A percentile compares a stretch with the other conserved stretches of the same genome.
These are phyloP conservation scores for Galeopsis tetrahit DNA, from an alignment of 257 asterid species.

Conservation along the genomic window DNA sequence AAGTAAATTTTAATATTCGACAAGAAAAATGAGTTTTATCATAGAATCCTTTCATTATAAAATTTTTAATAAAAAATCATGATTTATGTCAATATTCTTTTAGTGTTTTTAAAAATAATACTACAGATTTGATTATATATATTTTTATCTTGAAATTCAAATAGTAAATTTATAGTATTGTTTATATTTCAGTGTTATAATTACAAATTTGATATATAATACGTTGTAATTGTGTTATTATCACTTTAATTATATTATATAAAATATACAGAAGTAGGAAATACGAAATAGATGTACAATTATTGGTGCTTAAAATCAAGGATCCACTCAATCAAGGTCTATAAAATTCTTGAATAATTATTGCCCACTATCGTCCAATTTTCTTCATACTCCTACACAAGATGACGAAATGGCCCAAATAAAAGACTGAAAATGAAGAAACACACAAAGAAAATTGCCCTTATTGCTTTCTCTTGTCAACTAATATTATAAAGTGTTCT, in stretches of 20 bases:
- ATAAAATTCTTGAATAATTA: slow-evolving; percentile 28
- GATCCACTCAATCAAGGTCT: slow-evolving; percentile 32
- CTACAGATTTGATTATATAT: neutral
- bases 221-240: neutral
- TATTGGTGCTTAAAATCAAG: slow-evolving; percentile 31
- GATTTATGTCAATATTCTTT: too few relatives aligned
- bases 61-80: too few relatives aligned
- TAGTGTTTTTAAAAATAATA: too few relatives aligned
- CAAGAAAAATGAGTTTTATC: too few relatives aligned
- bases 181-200: neutral
- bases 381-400: slow-evolving; percentile 19
- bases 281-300: neutral
- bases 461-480: slow-evolving; percentile 28
- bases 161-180: too few relatives aligned
- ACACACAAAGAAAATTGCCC: slow-evolving; percentile 23
- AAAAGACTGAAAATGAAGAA: slow-evolving; percentile 23
- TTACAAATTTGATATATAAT: neutral
- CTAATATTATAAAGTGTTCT: slow-evolving; percentile 1
- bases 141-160: neutral
- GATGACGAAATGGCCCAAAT: slow-evolving; percentile 26
- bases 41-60: too few relatives aligned
- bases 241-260: neutral
- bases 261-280: neutral
- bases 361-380: slow-evolving; percentile 27
- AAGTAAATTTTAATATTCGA: too few relatives aligned